Evolutionary conservation across 805 yeast species (phyloP).

Genomic region (Saturnispora mendoncae): DNA sequence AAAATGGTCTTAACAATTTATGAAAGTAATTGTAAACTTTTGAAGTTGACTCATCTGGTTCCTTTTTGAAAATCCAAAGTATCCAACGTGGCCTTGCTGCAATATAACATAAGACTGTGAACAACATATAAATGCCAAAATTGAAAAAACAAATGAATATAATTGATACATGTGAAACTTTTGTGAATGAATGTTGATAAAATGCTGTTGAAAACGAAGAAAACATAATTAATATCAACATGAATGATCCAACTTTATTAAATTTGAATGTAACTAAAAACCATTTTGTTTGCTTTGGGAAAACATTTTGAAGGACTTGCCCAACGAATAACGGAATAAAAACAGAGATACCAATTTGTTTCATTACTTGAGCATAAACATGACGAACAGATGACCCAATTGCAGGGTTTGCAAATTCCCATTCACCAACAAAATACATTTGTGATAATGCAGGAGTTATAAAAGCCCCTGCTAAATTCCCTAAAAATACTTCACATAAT

Average conservation of each 20-base stretch:
- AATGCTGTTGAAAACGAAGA: constrained; percentile 79
- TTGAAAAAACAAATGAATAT: constrained; percentile 78
- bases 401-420: constrained; percentile 79
- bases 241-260: constrained; percentile 68
- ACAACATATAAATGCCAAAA: constrained; percentile 67
- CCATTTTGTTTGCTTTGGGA: constrained; percentile 59
- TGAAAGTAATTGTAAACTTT: constrained; percentile 38
- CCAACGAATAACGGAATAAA: constrained; percentile 87
- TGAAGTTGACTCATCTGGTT: constrained; percentile 41
- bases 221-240: constrained; percentile 56
- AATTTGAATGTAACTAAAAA: constrained; percentile 47
- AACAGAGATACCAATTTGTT: constrained; percentile 72
- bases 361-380: constrained; percentile 71
- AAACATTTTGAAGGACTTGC: constrained; percentile 64
- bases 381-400: constrained; percentile 41
- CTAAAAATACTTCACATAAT: constrained; percentile 76
- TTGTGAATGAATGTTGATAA: constrained; percentile 66
- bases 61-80: constrained; percentile 32
- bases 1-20: constrained; percentile 49
- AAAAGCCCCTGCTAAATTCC: constrained; percentile 79
- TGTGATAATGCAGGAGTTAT: constrained; percentile 80
- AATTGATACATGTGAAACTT: constrained; percentile 43
- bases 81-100: constrained; percentile 53
- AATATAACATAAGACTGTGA: constrained; percentile 54
- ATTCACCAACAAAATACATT: constrained; percentile 49